Evolutionary conservation across 78 protist genomes (phyloP).

Genomic region (Parvularia atlantis): DNA sequence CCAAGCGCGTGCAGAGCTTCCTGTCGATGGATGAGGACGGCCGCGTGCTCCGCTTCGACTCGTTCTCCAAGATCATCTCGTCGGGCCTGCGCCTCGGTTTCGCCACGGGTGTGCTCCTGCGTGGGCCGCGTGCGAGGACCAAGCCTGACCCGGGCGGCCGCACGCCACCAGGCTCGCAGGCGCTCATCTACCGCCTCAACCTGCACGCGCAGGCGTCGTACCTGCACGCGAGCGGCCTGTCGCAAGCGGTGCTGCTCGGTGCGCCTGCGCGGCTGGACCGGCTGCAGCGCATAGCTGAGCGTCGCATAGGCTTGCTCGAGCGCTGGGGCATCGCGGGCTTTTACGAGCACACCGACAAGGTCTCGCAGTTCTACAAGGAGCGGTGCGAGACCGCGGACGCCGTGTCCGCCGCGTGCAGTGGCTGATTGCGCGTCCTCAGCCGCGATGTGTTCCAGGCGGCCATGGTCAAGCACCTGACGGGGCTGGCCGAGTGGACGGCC

Average conservation of each 20-base stretch:
- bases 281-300: not conserved
- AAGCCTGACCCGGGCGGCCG: too few relatives aligned
- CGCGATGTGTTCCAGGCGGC: not conserved
- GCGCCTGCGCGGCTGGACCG: not conserved
- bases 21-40: conserved; percentile 66
- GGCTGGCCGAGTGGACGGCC: conserved; percentile 35
- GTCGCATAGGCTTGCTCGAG: not conserved
- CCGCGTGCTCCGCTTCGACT: conserved; percentile 77
- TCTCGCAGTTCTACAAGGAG: conserved; percentile 31
- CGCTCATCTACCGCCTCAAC: conserved; percentile 39
- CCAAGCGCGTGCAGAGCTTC: not conserved
- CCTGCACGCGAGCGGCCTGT: conserved; percentile 27
- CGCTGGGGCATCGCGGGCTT: conserved; percentile 44
- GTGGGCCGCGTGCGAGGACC: too few relatives aligned
- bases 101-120: conserved; percentile 48
- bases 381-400: conserved; percentile 32
- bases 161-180: too few relatives aligned
- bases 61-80: conserved; percentile 62
- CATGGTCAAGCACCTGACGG: conserved; percentile 28
- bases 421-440: not conserved
- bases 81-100: conserved; percentile 75
- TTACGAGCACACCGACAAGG: conserved; percentile 11
- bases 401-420: too few relatives aligned
- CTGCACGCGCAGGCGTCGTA: conserved; percentile 38
- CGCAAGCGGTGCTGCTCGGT: not conserved